Evolutionary conservation across 2,329 filamentous ascomycete genomes (phyloP).

Genomic region (Exserohilum turcica): DNA sequence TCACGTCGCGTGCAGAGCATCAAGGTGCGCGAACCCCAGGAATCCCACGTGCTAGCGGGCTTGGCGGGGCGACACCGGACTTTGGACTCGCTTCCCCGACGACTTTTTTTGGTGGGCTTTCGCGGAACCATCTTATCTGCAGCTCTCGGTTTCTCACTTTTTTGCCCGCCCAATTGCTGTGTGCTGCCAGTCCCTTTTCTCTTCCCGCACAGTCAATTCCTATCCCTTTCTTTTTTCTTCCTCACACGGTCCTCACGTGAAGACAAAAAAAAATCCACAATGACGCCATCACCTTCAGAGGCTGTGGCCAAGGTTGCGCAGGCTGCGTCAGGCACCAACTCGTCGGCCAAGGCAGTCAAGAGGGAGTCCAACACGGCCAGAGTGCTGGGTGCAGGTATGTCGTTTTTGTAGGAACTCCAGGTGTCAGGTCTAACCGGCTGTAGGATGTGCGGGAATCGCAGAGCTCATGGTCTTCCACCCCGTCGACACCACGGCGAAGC

Average conservation of each 20-base stretch:
- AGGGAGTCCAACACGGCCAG: conserved; percentile 89
- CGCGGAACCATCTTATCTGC: conserved; percentile 11
- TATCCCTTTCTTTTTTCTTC: background rate
- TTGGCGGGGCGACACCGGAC: conserved; percentile 14
- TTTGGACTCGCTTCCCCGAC: conserved; percentile 15
- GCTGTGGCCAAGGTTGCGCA: conserved; percentile 37
- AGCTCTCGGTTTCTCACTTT: conserved; percentile 12
- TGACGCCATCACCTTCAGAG: conserved; percentile 39
- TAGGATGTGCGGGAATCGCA: conserved; percentile 89
- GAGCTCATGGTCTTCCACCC: conserved; percentile 81
- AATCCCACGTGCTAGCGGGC: conserved; percentile 1
- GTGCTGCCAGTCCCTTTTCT: conserved; percentile 15
- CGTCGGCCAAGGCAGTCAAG: conserved; percentile 67
- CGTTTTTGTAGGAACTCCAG: background rate
- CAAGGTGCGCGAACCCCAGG: background rate
- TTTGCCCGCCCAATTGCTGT: conserved; percentile 16
- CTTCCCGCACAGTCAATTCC: background rate
- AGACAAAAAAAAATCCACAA: no score
- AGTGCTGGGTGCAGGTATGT: conserved; percentile 88
- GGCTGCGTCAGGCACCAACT: conserved; percentile 37
- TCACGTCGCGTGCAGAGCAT: background rate
- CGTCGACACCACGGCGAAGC: conserved; percentile 97
- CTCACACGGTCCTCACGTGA: background rate
- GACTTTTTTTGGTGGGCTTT: conserved; percentile 14
- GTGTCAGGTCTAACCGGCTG: conserved; percentile 17